Base-by-base conservation (phyloP, 2,329 filamentous ascomycete genomes). In the Paraphaeosphaeria minitans region DNA sequence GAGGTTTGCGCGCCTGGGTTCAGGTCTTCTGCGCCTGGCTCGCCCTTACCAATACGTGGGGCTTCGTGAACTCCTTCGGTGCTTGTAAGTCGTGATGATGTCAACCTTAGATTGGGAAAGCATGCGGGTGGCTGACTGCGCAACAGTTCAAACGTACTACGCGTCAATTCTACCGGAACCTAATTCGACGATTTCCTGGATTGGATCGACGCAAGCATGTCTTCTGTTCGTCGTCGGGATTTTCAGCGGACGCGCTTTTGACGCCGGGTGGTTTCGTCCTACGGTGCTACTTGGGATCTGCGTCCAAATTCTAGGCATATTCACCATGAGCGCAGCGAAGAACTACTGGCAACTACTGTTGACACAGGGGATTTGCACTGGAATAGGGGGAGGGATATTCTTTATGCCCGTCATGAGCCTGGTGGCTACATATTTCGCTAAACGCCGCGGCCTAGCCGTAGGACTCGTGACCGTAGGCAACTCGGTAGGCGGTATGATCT, bases 401-500 rank as follows among this genome's bases (percentile, higher is more conserved):
- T 75, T 75, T 47, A 60, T 66, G 19, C 74, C 73, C 1, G 66
- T 72, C 4, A 71, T 75, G 66, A 66, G 69, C 4, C 55, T 76
- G 1, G 64, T 68, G n/a, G 62, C 70, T 1, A 87, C 85, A 0
- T 88, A 88, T 54, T 90, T 90, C 62, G 79, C 78, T 13, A 83
- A 77, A 29, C 82, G 82, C 14, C 81, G 83, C 8, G 82, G 82
- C 0, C 75, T 89, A 10, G 87, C 87, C 1, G 78, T 89, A 19
- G 85, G 85, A 0, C 78, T 87, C 8, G 80, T 80, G 0, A 84
- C 86, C 0, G 83, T 83, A 0, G 89, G 88, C 0, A 85, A 85
- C 29, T 82, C 82, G 0, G 82, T 83, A 0, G 88, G 88, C 1
- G 87, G 87, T 0, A 76, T 89, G 42, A 78, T 89, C 1, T 90